Conservation (phyloP, 768 basidiomycete genomes). For the Dacryopinax spathularia region DNA sequence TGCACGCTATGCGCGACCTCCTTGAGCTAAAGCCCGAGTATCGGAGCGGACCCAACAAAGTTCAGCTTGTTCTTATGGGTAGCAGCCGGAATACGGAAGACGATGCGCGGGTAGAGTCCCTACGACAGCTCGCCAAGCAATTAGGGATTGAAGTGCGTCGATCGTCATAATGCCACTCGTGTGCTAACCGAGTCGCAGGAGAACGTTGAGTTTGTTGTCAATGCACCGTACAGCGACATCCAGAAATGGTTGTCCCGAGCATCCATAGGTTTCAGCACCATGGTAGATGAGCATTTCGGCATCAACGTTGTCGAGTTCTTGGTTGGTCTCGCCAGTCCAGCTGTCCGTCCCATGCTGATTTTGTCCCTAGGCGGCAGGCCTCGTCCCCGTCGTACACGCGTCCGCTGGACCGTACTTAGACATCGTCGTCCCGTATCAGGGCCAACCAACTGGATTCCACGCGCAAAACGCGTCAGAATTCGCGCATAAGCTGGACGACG, state of each 20-base stretch:
- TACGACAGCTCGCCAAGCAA: slow-evolving; percentile 45
- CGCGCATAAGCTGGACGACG: slow-evolving; percentile 49
- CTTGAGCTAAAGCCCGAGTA: slow-evolving; percentile 48
- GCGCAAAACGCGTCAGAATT: slow-evolving; percentile 52
- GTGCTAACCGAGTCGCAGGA: slow-evolving; percentile 36
- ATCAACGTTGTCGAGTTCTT: slow-evolving; percentile 97
- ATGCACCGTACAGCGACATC: slow-evolving; percentile 61
- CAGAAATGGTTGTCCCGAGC: slow-evolving; percentile 57
- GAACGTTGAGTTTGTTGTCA: slow-evolving; percentile 64
- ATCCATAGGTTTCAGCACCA: slow-evolving; percentile 81
- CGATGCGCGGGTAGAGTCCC: slow-evolving; percentile 44
- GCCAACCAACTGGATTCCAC: slow-evolving; percentile 69
- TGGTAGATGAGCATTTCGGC: slow-evolving; percentile 97
- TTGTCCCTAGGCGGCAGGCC: slow-evolving; percentile 64
- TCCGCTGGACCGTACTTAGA: slow-evolving; percentile 86
- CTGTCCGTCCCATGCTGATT: slow-evolving; percentile 14
- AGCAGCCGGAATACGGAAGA: slow-evolving; percentile 73
- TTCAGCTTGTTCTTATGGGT: slow-evolving; percentile 66
- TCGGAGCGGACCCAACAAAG: slow-evolving; percentile 15
- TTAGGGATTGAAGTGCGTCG: slow-evolving; percentile 48
- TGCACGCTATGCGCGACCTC: slow-evolving; percentile 51
- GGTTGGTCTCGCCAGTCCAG: slow-evolving; percentile 35
- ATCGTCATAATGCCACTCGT: not conserved
- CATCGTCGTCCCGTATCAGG: slow-evolving; percentile 70
- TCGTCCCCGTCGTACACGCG: slow-evolving; percentile 81